Base-by-base conservation (phyloP, 305 asterid species). In the Fraxinus albicans region DNA sequence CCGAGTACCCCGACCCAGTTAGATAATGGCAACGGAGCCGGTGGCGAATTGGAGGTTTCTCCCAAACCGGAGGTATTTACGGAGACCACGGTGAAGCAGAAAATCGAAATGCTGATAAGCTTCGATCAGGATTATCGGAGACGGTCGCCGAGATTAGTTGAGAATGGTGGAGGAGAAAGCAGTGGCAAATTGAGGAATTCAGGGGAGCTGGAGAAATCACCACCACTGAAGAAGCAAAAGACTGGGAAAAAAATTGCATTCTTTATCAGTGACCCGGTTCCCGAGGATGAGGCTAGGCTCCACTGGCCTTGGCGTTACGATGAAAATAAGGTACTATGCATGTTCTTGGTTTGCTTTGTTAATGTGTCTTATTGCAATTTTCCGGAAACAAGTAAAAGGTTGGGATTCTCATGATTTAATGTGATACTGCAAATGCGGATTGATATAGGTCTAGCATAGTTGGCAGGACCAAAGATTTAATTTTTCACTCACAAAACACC, bases 291-390 rank as follows among this genome's bases (percentile, higher is more conserved):
- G 80, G 92, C 92, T 76, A 87, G 88, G 72, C 78, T 83, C 40
- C 88, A 86, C 25, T 89, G 92, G 92, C 82, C 88, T 75, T 86
- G 89, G 90, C 85, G 92, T 77, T 89, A 86, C 76, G 82, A 78
- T 77, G 77, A 75, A 70, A 78, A 84, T 50, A 53, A 89, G 88
- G 92, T 88, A 82, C 38, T 8, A 19, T 63, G 72, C 31, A 63
- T 7, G 33, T 23, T 23, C 72, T 63, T 63, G 13, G 33, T 23
- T 55, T 55, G 10, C 65, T 55, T n/a, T 55, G 65, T 55, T n/a
- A 55, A 6, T n/a, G 65, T 55, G 65, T 55, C 31, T 21, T 60
- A 58, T 65, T 65, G 13, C 29, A 65, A 10, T 9, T 25, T 27
- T 23, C 13, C 29, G 34, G 73, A 65, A 9, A 25, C 15, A 8